Base-by-base conservation (phyloP, 129 eudicot genomes). In the Chrysanthemum lavandulifolium region DNA sequence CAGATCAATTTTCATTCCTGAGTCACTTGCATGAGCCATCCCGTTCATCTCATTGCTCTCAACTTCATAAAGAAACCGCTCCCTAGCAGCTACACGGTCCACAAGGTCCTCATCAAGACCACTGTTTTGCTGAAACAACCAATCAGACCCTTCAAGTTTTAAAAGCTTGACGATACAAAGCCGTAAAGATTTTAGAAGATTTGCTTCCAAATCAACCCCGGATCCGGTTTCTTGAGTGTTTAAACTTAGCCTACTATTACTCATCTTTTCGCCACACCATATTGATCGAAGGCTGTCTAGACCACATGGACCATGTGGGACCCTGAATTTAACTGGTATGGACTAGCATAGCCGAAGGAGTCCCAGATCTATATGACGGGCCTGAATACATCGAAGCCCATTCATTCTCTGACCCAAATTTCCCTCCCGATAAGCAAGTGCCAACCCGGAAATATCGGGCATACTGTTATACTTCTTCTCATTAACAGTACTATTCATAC, bases 71-170 rank as follows among this genome's bases (percentile, higher is more conserved):
- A 86, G 78, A 48, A 87, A 86, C 73, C 80, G 88, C 84, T 94
- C 99, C 74, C 97, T 83, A 10, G 85, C 91, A 63, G 97, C 99
- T 23, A 84, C 96, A 50, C 91, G 89, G 72, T 86, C 95, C 50
- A 86, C 85, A n/a, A 94, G 96, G 75, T 94, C 97, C 83, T 94
- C 70, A 14, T 63, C 78, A 62, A 53, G 48, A 68, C 99, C 99
- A 68, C 90, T 91, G 73, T 90, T 86, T 66, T 86, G 95, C 76
- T 81, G 83, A 77, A 94, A 94, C 84, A 94, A 74, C 96, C 93
- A 88, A 36, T 88, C 88, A 3, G 97, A 88, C 61, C 97, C 99
- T 81, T 94, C 99, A 40, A 94, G 85, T 79, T 88, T 94, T 79
- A 94, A 80, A 65, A 94, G 88, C 79, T 84, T 90, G 51, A 78